Evolutionary conservation across 306 rosid genomes (phyloP).

Genomic region (Citrullus mucosospermus): DNA sequence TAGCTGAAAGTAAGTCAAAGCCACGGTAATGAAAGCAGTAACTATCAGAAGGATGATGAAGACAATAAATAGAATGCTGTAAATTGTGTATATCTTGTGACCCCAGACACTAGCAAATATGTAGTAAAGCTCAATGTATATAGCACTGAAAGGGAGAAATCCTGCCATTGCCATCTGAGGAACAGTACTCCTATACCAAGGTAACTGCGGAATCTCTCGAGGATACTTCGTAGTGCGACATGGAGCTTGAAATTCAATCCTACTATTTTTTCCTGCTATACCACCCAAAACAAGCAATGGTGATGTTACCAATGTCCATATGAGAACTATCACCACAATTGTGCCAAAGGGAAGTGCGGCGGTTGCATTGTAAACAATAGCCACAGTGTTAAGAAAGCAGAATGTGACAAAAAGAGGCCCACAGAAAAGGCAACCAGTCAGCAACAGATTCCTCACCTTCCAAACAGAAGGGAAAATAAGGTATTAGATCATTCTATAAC

Average conservation of each 20-base stretch:
- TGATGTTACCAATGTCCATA: constrained; percentile 88
- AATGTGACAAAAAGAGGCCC: constrained; percentile 90
- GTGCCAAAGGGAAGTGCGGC: constrained; percentile 98
- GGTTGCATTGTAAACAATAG: constrained; percentile 85
- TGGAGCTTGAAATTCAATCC: constrained; percentile 88
- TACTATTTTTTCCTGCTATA: constrained; percentile 88
- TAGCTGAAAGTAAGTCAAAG: constrained; percentile 94
- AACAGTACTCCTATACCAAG: constrained; percentile 82
- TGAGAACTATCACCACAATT: constrained; percentile 79
- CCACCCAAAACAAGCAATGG: constrained; percentile 97
- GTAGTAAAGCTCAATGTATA: constrained; percentile 93
- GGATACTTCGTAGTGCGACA: constrained; percentile 91
- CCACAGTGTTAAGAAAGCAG: constrained; percentile 96
- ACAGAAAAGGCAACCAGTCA: constrained; percentile 93
- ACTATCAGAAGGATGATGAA: constrained; percentile 88
- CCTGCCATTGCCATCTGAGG: constrained; percentile 99
- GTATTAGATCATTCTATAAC: background rate
- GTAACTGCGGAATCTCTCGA: constrained; percentile 75
- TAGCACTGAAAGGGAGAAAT: constrained; percentile 95
- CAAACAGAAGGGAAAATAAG: constrained; percentile 13
- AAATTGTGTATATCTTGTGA: constrained; percentile 92
- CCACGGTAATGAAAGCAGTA: constrained; percentile 97
- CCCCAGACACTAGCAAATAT: constrained; percentile 99
- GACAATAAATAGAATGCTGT: constrained; percentile 91
- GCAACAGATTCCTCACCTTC: constrained; percentile 84